Evolutionary conservation across 345 rosid genomes (phyloP), one percentile per base, ranked within the genome.

Genomic region (Aegle marmelos): DNA sequence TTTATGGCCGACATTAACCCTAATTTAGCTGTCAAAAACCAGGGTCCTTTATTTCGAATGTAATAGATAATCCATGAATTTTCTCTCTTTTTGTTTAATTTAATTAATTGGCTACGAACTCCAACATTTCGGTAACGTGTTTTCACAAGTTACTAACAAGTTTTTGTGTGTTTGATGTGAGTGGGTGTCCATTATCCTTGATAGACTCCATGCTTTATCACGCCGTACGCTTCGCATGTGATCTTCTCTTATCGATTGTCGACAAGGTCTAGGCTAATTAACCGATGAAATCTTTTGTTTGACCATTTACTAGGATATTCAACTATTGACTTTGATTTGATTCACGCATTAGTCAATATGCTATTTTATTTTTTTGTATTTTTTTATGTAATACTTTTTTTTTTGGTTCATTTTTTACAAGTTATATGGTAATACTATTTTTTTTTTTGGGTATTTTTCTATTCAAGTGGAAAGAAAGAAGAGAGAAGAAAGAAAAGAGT

Each of bases 1-100:
- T 61, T 76, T 56, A 74, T 85, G 90, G 88, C 87, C 83, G 83
- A 87, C 86, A 83, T 53, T 17, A 78, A 79, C 78, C 89, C 84
- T 82, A 68, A 45, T 63, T 73, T 83, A 68, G 45, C 65, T 54
- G 63, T 11, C 53, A 61, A 37, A 17, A 68, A 68, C 31, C n/a
- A 22, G 13, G 13, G 41, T 33, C 45, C 69, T 65, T 33, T 13
- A 13, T 45, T 45, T 45, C 17, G 50, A 45, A 3, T 45, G 50
- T 41, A 10, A 11, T 41, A 41, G 16, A 45, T 45, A 45, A 45
- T 45, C 50, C 50, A 0, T 13, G 50, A 45, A 45, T 45, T 45
- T 45, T 45, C 16, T 41, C 50, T 14, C 53, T 61, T 33, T 33
- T 78, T 56, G 54, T 72, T 65, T 72, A 27, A 30, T 78, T 7